Base-by-base conservation (phyloP, 345 rosid species). In the Hirschfeldia incana region DNA sequence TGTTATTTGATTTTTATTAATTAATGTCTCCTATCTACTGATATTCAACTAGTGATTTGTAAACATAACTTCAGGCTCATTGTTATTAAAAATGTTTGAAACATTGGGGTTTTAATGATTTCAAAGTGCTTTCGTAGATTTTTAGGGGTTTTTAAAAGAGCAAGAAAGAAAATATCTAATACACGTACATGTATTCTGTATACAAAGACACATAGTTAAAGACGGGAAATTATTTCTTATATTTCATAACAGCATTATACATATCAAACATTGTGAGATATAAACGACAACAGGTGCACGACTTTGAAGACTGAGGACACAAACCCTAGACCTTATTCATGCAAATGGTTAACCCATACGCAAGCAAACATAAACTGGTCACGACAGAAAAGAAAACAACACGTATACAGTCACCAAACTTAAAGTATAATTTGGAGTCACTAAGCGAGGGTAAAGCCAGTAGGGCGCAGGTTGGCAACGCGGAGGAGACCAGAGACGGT, bases 371-470 rank as follows among this genome's bases (percentile, higher is more conserved):
- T 65, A 72, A 10, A 55, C 17, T 64, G 76, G 71, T 15, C 76
- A 70, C 11, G 16, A 76, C 32, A 76, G 30, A 62, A 69, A 49
- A 77, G 34, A 39, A 29, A 60, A 70, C 65, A 49, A 70, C 69
- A 69, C 61, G 30, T 37, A 21, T 21, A 33, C 8, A 9, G 37
- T 34, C 17, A 46, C 28, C 15, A 32, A 63, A 71, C 72, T 17
- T 70, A 37, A 11, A 64, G 28, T 63, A 13, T 21, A 32, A 28
- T 66, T 32, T 66, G 62, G 73, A 59, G 32, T 68, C 44, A 37
- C 53, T 39, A 79, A n/a, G 58, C 12, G 60, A 87, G 68, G 8
- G 61, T 65, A 62, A 92, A 92, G 9, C 89, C 90, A 1, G 69
- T 2, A 8, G 97, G 92, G 15, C 70, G 30, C 58, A 84, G 27